Base-by-base conservation (phyloP, 2,329 filamentous ascomycete species). In the Pseudocercospora eumusae region DNA sequence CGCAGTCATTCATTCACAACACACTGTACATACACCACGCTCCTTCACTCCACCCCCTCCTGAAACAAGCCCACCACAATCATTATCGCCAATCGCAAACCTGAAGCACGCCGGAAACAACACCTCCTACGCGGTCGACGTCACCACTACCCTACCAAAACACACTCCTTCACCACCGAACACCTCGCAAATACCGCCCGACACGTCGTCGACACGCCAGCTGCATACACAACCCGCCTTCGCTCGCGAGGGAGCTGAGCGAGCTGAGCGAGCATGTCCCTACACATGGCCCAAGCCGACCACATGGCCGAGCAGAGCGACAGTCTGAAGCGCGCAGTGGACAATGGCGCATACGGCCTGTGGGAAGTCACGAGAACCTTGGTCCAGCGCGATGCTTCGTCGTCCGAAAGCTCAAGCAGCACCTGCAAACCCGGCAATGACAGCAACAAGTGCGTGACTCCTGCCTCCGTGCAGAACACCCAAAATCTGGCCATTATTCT, bases 401-500 rank as follows among this genome's bases (percentile, higher is more conserved):
- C 54, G 8, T 55, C 56, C 56, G 64, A 62, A 59, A 59, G 57
- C 55, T 49, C 59, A n/a, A 57, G 64, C 20, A 53, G 65, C 52
- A 69, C 67, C 7, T 74, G 72, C 61, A 59, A 62, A 45, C 42
- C 68, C 9, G 66, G 69, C 58, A 64, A 71, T 61, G 60, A 66
- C 49, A 66, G 66, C 54, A 56, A 59, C 45, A 56, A 65, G 28
- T 74, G 73, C 56, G 61, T 72, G 53, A 75, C 70, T 59, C 73
- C 73, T 10, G 66, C 68, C 10, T 60, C 59, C 18, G 61, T 60
- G 13, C 59, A 67, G 31, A 71, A 66, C 55, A 64, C 66, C 11
- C 66, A 71, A 52, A 75, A 68, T 25, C 56, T 75, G 21, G 69
- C 72, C 44, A 76, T 76, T 54, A 71, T 71, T 25, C 67, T 76